Conservation (phyloP, 2,329 filamentous ascomycete species). For the Nectriaceae sp. region DNA sequence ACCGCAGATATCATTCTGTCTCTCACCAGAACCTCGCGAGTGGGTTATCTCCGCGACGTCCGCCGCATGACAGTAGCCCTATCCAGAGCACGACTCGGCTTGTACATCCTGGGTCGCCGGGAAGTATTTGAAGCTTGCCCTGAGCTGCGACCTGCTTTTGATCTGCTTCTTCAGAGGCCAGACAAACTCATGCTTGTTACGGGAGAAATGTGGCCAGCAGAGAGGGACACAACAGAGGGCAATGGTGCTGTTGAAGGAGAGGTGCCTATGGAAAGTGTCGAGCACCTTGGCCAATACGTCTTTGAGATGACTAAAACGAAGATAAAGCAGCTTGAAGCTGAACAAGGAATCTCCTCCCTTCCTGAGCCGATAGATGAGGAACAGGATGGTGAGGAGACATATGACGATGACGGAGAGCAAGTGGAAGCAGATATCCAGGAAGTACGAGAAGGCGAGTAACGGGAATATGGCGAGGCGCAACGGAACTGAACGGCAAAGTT, state of each 20-base stretch:
- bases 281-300: slow-evolving; percentile 95
- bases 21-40: slow-evolving; percentile 81
- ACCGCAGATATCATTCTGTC: slow-evolving; percentile 84
- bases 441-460: slow-evolving; percentile 35
- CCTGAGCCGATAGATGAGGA: slow-evolving; percentile 27
- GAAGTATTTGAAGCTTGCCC: slow-evolving; percentile 87
- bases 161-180: slow-evolving; percentile 72
- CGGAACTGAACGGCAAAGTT: neutral
- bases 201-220: slow-evolving; percentile 81
- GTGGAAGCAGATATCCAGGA: slow-evolving; percentile 39
- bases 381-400: slow-evolving; percentile 33
- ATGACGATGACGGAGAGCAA: slow-evolving; percentile 31
- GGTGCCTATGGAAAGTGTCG: slow-evolving; percentile 82
- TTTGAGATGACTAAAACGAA: slow-evolving; percentile 85
- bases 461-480: neutral
- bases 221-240: slow-evolving; percentile 47
- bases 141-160: slow-evolving; percentile 86
- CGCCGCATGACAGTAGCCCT: slow-evolving; percentile 92
- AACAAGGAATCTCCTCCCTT: slow-evolving; percentile 25
- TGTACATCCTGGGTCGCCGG: slow-evolving; percentile 89
- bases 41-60: slow-evolving; percentile 91
- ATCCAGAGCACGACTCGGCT: slow-evolving; percentile 84
- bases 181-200: slow-evolving; percentile 81
- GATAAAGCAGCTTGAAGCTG: slow-evolving; percentile 50
- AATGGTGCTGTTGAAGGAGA: slow-evolving; percentile 49